phyloP scores from a whole-genome alignment of 371 early-diverging fungal genomes.

The Mortierella sp. region DNA sequence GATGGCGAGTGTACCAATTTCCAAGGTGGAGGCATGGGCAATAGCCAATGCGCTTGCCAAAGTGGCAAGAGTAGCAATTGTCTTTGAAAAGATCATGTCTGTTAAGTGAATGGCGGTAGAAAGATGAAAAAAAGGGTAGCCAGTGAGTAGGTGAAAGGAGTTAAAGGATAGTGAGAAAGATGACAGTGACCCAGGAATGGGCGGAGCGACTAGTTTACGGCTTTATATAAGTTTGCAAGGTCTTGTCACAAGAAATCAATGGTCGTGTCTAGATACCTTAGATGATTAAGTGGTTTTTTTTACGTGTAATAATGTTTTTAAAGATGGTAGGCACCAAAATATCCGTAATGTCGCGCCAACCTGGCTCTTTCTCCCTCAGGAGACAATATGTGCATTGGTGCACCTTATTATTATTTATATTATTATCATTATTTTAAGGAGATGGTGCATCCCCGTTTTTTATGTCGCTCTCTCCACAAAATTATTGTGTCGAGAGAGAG shows the following conservation, averaged over 20 bases:
- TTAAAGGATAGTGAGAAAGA: background rate
- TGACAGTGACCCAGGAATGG: background rate
- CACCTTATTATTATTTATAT: too few relatives aligned
- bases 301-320: too few relatives aligned
- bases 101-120: background rate
- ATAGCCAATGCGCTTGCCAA: slow-evolving; percentile 19
- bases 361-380: background rate
- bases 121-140: too few relatives aligned
- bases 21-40: slow-evolving; percentile 6
- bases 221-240: background rate
- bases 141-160: background rate
- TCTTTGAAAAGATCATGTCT: slow-evolving; percentile 34
- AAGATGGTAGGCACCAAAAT: background rate
- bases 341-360: background rate
- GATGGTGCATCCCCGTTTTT: background rate
- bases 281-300: too few relatives aligned
- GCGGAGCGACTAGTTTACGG: background rate
- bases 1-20: slow-evolving; percentile 30
- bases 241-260: too few relatives aligned
- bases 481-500: background rate
- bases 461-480: background rate
- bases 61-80: slow-evolving; percentile 26
- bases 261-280: background rate
- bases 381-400: background rate
- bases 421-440: too few relatives aligned